Evolutionary conservation across 441 rosid species (phyloP), one percentile per base, ranked within the genome.

Genomic region (Brassica hybrid): DNA sequence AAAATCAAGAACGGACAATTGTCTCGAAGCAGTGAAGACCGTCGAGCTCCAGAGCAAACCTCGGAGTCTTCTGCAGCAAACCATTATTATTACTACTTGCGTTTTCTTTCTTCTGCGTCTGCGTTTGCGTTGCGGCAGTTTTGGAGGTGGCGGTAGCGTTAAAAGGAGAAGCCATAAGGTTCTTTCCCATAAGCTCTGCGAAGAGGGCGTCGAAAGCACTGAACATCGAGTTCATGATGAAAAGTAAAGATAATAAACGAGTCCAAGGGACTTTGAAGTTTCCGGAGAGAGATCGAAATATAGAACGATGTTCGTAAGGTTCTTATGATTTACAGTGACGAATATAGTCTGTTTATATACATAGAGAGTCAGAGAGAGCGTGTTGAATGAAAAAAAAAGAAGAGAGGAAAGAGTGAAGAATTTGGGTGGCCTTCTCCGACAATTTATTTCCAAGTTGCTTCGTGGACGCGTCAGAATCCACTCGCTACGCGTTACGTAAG

Each of bases 21-120:
- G 82, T 79, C 56, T 79, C 82, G 12, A 79, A 79, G 60, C 79
- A 79, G 59, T 79, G 68, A 66, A 79, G 82, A 75, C 79, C 82
- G 10, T 79, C 79, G 3, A 79, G 76, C 73, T 79, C 82, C 68
- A 79, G 6, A 64, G 82, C 79, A 71, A 32, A 79, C 65, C 82
- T 70, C 57, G 82, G 82, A 43, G 68, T 69, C 68, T 79, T 79
- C 69, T 70, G 63, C 50, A 68, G 34, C 52, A 68, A 68, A 73
- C 69, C 32, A 0, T 0, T 27, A 0, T 27, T 27, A 27, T 27
- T 27, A 1, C 32, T 27, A 5, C 32, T 27, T 27, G 32, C 32
- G 32, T 27, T 27, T 27, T 27, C 32, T 61, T 73, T 56, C 45
- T 67, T 27, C 69, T 79, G 67, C 43, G 67, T 73, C n/a, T 73